These are phyloP conservation scores for Candida gigantensis DNA, from an alignment of 1,139 yeast species.

Conservation along the genomic window DNA sequence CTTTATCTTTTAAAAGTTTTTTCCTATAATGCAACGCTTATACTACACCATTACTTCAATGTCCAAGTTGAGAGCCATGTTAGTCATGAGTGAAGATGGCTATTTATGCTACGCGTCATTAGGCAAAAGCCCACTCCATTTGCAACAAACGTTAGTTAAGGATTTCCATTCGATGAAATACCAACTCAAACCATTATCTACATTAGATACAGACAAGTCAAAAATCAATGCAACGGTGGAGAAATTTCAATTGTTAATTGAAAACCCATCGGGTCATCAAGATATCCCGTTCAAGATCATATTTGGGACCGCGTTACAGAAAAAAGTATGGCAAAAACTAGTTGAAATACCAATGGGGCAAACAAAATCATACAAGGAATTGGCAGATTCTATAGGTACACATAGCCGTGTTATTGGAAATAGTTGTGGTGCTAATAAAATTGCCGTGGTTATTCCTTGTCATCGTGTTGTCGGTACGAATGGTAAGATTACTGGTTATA, in stretches of 20 bases:
- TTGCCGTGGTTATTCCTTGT: slow-evolving; percentile 28
- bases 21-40: slow-evolving; percentile 8
- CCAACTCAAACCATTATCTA: slow-evolving; percentile 15
- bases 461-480: slow-evolving; percentile 24
- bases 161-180: slow-evolving; percentile 18
- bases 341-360: slow-evolving; percentile 18
- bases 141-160: slow-evolving; percentile 14
- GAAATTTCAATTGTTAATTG: slow-evolving; percentile 14
- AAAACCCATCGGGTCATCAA: slow-evolving; percentile 15
- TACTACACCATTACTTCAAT: slow-evolving; percentile 16
- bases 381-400: slow-evolving; percentile 20
- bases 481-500: slow-evolving; percentile 24
- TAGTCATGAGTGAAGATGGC: slow-evolving; percentile 21
- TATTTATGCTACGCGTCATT: slow-evolving; percentile 24
- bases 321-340: slow-evolving; percentile 24
- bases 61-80: too few species aligned
- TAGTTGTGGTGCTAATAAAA: slow-evolving; percentile 25
- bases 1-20: too few species aligned
- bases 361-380: slow-evolving; percentile 18
- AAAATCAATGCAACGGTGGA: slow-evolving; percentile 16
- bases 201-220: slow-evolving; percentile 7
- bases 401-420: slow-evolving; percentile 26
- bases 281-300: slow-evolving; percentile 16
- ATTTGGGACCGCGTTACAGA: slow-evolving; percentile 26
- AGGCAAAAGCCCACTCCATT: slow-evolving; percentile 15